Conservation (phyloP, 345 rosid species). For the Noccaea bulbosa region DNA sequence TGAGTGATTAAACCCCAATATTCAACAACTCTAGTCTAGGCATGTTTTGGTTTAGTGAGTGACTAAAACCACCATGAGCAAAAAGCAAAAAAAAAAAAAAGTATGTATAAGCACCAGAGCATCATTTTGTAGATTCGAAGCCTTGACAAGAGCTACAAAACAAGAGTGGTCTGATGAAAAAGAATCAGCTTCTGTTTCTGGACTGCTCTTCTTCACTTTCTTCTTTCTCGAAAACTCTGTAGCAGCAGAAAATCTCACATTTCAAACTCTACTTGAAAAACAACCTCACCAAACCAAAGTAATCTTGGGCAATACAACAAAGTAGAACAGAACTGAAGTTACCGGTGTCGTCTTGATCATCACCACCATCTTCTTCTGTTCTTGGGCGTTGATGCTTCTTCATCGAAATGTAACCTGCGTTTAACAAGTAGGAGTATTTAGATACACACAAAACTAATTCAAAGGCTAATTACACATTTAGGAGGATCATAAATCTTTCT, state of each 20-base stretch:
- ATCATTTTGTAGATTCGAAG: constrained; percentile 1
- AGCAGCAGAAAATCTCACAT: too few species aligned
- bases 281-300: not conserved
- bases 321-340: not conserved
- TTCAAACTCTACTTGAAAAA: too few species aligned
- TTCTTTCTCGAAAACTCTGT: not conserved
- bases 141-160: not conserved
- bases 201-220: not conserved
- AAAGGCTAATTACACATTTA: not conserved
- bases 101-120: not conserved
- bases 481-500: not conserved
- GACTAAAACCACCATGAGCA: not conserved
- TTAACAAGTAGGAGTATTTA: not conserved
- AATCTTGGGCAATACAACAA: not conserved
- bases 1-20: not conserved
- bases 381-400: constrained; percentile 3
- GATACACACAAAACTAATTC: not conserved
- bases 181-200: not conserved
- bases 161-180: not conserved
- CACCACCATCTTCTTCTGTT: not conserved
- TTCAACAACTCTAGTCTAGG: not conserved
- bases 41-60: not conserved
- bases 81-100: not conserved
- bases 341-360: not conserved
- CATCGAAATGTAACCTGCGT: not conserved